Base-by-base conservation (phyloP, 2,329 filamentous ascomycete species). In the Aspergillus sp. region DNA sequence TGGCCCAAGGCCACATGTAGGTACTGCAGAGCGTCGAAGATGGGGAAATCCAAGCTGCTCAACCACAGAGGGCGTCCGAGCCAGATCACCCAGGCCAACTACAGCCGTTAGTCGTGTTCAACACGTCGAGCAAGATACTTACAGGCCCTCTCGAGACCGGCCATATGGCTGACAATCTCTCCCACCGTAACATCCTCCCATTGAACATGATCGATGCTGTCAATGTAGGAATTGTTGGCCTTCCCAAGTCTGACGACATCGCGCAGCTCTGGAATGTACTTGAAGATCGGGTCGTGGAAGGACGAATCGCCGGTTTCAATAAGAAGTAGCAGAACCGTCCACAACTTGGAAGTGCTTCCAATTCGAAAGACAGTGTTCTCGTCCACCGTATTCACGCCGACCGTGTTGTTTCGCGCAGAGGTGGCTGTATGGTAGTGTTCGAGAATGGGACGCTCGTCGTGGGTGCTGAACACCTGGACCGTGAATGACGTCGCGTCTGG, bases 301-400 rank as follows among this genome's bases (percentile, higher is more conserved):
- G 52, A 41, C 15, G 53, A 54, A 11, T 63, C 51, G 5, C 68
- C 68, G 4, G 50, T 59, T 46, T 66, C 68, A 11, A 73, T 65
- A 17, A 78, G 59, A 12, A 74, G 68, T 0, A 73, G 45, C 20
- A 75, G 69, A 17, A 76, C 70, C 0, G 77, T 78, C 61, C 74
- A 75, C 17, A 79, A 56, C 57, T 80, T 80, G 1, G 76, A 78
- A 27, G 77, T 53, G 48, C 77, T 80, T 0, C 72, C 77, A 15
- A 79, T 67, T 9, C 78, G 73, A 60, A 78, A 80, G 2, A 80
- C 70, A 0, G 74, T 78, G 56, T 80, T 66, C 7, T 70, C 69
- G 33, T 76, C 70, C 3, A 81, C 68, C 2, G 64, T 64, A 8
- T 60, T 69, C 7, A 74, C 70, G 1, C 75, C 74, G 8, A 68